Evolutionary conservation across 371 early-diverging fungal species (phyloP), one percentile per base, ranked within the genome.

Genomic region (Mucor indicus): DNA sequence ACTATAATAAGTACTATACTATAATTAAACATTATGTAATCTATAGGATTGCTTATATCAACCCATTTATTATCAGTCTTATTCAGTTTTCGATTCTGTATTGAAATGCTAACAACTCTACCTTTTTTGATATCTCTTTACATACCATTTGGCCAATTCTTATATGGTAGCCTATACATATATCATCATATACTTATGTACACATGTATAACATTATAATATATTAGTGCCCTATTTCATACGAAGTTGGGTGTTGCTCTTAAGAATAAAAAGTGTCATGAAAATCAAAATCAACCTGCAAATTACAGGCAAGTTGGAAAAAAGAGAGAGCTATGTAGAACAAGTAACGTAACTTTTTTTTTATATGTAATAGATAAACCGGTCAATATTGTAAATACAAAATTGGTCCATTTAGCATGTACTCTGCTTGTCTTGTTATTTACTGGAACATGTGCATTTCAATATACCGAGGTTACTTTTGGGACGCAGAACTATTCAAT

Each of bases 371-470:
- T 13, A 67, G 72, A 67, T 29, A 77, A 70, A 29, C 75, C 75
- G 2, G 58, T 72, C 13, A 78, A 84, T 53, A 69, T 79, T 6
- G 67, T 85, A n/a, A 78, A 67, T n/a, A 77, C 80, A 35, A 81
- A 81, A 38, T 41, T 87, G 24, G 69, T 85, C 20, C 65, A 79
- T 11, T 64, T 90, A 17, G 64, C 84, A 12, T 69, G 74, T 13
- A 82, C 81, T 7, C 57, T 89, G 21, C 23, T 84, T 7, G 72
- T 70, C 0, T 67, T 90, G 29, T 25, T 90, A 6, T 91, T 85
- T 55, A 77, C 81, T 44, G 86, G 78, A 10, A 67, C 83, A 64
- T 83, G 86, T 13, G 71, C 81, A 7, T 87, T 90, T 45, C 77
- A 85, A 31, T 89, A 81, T 50, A 66, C 72, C 21, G 90, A 90